Base-by-base conservation (phyloP, 176 grass and related monocot genomes). In the Aegilops bicornis region DNA sequence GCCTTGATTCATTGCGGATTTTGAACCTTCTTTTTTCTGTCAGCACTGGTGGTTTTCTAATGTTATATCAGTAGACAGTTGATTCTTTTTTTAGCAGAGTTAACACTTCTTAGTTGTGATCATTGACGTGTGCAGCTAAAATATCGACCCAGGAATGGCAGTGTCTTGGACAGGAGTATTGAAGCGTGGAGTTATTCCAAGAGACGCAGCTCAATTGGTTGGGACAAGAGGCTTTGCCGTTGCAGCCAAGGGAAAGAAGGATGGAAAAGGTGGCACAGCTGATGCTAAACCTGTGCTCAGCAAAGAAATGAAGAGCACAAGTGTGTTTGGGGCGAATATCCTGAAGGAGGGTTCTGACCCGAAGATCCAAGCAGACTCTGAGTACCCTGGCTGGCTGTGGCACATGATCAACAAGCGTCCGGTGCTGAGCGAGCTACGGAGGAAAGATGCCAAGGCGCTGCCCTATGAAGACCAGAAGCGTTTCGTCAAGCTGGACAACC, bases 291-390 rank as follows among this genome's bases (percentile, higher is more conserved):
- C 93, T 87, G 88, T 40, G 3, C 86, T 94, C 30, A 95, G 81
- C 86, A 89, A 95, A 83, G 93, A 98, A 74, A 79, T 95, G 13
- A 94, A 95, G 74, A 95, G 86, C 37, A 91, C 93, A 25, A 94
- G 86, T 33, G 93, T 98, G 63, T 90, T 91, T 84, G 93, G 96
- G 13, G 93, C 82, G 10, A 94, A 98, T 78, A 94, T 98, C 67
- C 88, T 98, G 40, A 95, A 98, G 90, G 96, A 98, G 37, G 96
- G 93, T 22, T 61, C 88, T 52, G 93, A 98, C 83, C 93, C 90
- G 0, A 98, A 98, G 73, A 90, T 92, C 80, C 86, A 84, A 73
- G 80, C 86, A 25, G 96, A 98, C 39, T 85, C 80, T 6, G 91
- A 95, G 31, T 95, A 95, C 29, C 96, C 96, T 66, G 91, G 95